Evolutionary conservation across 768 basidiomycete genomes (phyloP).

Genomic region (Baorangia bicolor): DNA sequence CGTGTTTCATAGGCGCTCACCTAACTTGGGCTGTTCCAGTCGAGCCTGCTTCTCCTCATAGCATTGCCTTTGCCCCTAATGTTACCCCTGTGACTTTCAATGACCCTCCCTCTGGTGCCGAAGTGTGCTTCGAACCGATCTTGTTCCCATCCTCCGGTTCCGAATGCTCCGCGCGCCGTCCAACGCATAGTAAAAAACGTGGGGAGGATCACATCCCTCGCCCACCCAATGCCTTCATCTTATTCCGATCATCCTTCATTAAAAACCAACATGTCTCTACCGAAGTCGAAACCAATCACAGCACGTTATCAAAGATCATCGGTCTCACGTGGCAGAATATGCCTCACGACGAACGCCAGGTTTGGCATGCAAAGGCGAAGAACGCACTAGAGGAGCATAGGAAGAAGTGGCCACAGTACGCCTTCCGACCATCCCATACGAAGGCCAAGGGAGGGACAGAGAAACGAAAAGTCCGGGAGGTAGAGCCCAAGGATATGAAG

Average conservation of each 20-base stretch:
- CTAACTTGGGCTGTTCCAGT: conserved; percentile 47
- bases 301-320: conserved; percentile 81
- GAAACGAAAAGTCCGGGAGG: conserved; percentile 37
- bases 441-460: conserved; percentile 30
- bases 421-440: conserved; percentile 63
- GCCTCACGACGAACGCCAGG: conserved; percentile 68
- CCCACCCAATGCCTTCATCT: conserved; percentile 84
- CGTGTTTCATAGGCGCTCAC: conserved; percentile 35
- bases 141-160: conserved; percentile 57
- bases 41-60: conserved; percentile 38
- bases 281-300: conserved; percentile 79
- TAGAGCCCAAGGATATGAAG: conserved; percentile 51
- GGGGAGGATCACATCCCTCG: conserved; percentile 77
- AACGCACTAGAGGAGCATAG: conserved; percentile 71
- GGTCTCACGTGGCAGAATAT: conserved; percentile 82
- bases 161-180: conserved; percentile 38
- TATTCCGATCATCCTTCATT: conserved; percentile 83
- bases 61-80: conserved; percentile 57
- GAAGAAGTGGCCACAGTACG: conserved; percentile 68
- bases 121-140: conserved; percentile 42
- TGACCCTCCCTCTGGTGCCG: conserved; percentile 41
- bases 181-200: conserved; percentile 67
- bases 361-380: conserved; percentile 79
- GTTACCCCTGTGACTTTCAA: conserved; percentile 59
- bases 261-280: conserved; percentile 75